These are phyloP conservation scores for Fusarium euwallaceae DNA, from an alignment of 2,329 filamentous ascomycete genomes.

Conservation along the genomic window DNA sequence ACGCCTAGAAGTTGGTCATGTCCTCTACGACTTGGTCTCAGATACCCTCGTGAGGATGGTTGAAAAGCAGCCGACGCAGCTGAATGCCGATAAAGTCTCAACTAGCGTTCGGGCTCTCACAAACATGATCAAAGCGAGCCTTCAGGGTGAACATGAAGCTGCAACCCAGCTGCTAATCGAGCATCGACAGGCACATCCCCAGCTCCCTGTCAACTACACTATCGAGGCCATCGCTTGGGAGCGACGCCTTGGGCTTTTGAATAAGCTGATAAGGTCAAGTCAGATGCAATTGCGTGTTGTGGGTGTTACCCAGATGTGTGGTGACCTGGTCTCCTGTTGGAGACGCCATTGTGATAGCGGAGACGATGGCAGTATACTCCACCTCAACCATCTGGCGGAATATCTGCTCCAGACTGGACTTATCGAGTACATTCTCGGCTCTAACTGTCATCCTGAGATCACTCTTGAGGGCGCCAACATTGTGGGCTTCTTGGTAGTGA, in stretches of 20 bases:
- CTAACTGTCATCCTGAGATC: slow-evolving; percentile 92
- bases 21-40: slow-evolving; percentile 60
- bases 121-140: slow-evolving; percentile 58
- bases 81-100: slow-evolving; percentile 61
- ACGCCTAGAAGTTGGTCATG: slow-evolving; percentile 56
- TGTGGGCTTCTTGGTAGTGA: slow-evolving; percentile 87
- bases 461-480: slow-evolving; percentile 86
- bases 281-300: slow-evolving; percentile 92
- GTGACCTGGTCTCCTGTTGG: slow-evolving; percentile 77
- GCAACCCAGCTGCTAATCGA: slow-evolving; percentile 49
- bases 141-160: slow-evolving; percentile 54
- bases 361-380: slow-evolving; percentile 56
- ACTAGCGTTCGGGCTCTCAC: slow-evolving; percentile 57
- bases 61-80: slow-evolving; percentile 67
- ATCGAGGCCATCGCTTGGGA: slow-evolving; percentile 68
- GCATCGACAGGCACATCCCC: slow-evolving; percentile 49
- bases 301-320: slow-evolving; percentile 81
- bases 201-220: slow-evolving; percentile 55
- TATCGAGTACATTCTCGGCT: slow-evolving; percentile 88
- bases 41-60: slow-evolving; percentile 60
- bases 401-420: slow-evolving; percentile 79
- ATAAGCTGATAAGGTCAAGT: slow-evolving; percentile 81
- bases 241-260: slow-evolving; percentile 79
- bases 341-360: slow-evolving; percentile 64
- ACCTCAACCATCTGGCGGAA: slow-evolving; percentile 76